Evolutionary conservation across 805 yeast genomes (phyloP).

Genomic region (Lachancea meyersii): DNA sequence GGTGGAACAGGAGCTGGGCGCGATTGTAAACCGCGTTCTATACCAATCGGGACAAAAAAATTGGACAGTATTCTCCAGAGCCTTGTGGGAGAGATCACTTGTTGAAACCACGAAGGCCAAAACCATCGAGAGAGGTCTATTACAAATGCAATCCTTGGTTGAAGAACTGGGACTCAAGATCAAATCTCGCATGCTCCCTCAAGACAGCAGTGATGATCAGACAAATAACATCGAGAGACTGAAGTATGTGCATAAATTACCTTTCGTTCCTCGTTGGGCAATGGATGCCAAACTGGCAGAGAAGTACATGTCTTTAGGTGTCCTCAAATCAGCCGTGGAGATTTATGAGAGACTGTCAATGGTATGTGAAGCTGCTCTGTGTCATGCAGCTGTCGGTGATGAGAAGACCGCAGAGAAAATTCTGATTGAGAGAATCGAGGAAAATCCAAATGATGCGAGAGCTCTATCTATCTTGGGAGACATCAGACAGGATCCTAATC

Average conservation of each 20-base stretch:
- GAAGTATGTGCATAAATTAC: slow-evolving; percentile 64
- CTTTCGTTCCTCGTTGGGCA: slow-evolving; percentile 77
- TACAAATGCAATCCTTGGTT: slow-evolving; percentile 87
- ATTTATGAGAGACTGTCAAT: slow-evolving; percentile 75
- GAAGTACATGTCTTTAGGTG: slow-evolving; percentile 77
- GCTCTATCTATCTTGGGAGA: slow-evolving; percentile 84
- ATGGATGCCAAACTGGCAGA: slow-evolving; percentile 81
- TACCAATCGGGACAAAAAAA: slow-evolving; percentile 36
- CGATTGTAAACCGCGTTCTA: slow-evolving; percentile 67
- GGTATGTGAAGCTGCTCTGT: slow-evolving; percentile 79
- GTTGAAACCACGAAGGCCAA: slow-evolving; percentile 74
- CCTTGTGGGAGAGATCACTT: slow-evolving; percentile 85
- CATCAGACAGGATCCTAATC: slow-evolving; percentile 61
- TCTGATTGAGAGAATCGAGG: slow-evolving; percentile 45
- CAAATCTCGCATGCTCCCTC: slow-evolving; percentile 49
- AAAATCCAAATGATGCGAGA: slow-evolving; percentile 70
- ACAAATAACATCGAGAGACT: slow-evolving; percentile 47
- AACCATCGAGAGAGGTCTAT: slow-evolving; percentile 88
- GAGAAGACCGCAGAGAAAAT: slow-evolving; percentile 59
- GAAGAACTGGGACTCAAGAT: slow-evolving; percentile 77
- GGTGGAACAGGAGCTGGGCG: slow-evolving; percentile 76
- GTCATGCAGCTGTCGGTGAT: slow-evolving; percentile 81
- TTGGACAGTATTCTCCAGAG: slow-evolving; percentile 75
- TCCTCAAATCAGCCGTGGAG: slow-evolving; percentile 79
- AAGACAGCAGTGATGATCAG: slow-evolving; percentile 29